Percentiles rank a stretch among this genome's conserved stretches.
These are phyloP conservation scores for Zalerion maritima DNA, from an alignment of 495 filamentous ascomycete genomes.

Conservation along the genomic window DNA sequence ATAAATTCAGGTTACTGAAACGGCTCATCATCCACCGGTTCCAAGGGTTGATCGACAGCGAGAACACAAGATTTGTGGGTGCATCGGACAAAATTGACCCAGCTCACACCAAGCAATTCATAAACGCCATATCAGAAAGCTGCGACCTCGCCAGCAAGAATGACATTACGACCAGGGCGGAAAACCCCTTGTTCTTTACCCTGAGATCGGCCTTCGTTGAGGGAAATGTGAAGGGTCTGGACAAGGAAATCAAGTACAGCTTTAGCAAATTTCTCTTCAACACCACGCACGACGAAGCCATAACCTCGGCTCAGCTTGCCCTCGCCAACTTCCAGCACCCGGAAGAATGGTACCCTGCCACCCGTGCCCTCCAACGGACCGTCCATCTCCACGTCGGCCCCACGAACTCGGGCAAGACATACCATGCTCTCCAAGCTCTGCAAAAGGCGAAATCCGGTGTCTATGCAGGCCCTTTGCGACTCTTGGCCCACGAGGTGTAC, in stretches of 20 bases:
- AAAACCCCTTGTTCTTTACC: constrained; percentile 36
- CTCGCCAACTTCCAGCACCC: constrained; percentile 73
- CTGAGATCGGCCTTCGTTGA: constrained; percentile 44
- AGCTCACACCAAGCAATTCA: constrained; percentile 24
- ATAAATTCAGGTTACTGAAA: no score
- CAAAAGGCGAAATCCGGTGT: constrained; percentile 61
- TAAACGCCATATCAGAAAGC: constrained; percentile 15
- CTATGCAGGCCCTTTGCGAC: constrained; percentile 79
- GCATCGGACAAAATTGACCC: no score
- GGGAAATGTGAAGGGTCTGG: constrained; percentile 31
- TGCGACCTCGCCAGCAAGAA: constrained; percentile 19
- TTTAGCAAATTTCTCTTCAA: constrained; percentile 37
- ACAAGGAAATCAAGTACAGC: constrained; percentile 43
- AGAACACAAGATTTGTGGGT: no score
- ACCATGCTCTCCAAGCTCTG: constrained; percentile 80
- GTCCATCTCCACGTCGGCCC: constrained; percentile 92
- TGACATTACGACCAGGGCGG: constrained; percentile 14
- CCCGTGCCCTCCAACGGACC: constrained; percentile 62
- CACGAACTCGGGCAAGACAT: constrained; percentile 97
- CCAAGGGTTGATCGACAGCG: no score
- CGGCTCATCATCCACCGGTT: no score
- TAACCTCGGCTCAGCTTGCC: constrained; percentile 38
- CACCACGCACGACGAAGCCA: constrained; percentile 16
- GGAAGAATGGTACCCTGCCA: constrained; percentile 77
- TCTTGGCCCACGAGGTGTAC: constrained; percentile 90